phyloP scores from a whole-genome alignment of 306 rosid genomes.

The Dalbergia oliveri region DNA sequence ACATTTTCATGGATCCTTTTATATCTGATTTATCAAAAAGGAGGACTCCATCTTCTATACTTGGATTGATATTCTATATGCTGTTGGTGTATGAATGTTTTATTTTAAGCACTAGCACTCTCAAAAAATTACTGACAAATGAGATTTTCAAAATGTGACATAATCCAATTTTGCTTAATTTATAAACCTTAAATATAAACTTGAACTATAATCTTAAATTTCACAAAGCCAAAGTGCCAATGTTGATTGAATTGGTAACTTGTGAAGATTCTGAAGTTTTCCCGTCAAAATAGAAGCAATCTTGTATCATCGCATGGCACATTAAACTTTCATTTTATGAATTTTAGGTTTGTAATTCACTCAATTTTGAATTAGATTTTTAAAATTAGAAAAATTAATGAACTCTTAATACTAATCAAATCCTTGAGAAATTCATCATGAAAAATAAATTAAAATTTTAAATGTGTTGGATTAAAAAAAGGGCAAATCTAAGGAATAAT shows the following conservation, averaged over 20 bases:
- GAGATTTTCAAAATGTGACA: neutral
- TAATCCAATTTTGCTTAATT: neutral
- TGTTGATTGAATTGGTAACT: neutral
- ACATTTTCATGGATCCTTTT: conserved; percentile 30
- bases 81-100: conserved; percentile 4
- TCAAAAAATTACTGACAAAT: neutral
- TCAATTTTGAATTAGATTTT: too few relatives aligned
- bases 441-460: too few relatives aligned
- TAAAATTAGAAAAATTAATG: too few relatives aligned
- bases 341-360: too few relatives aligned
- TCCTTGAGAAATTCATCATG: too few relatives aligned
- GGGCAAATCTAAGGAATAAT: too few relatives aligned
- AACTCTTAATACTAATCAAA: too few relatives aligned
- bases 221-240: neutral
- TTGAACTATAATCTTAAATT: neutral
- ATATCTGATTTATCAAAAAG: conserved; percentile 26
- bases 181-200: neutral
- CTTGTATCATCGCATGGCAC: too few relatives aligned
- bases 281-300: too few relatives aligned
- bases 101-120: neutral
- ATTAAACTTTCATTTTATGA: too few relatives aligned
- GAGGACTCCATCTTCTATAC: conserved; percentile 8
- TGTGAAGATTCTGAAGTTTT: too few relatives aligned
- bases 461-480: too few relatives aligned
- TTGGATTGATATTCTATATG: conserved; percentile 22